Percentiles rank a stretch among this genome's conserved stretches.
phyloP scores from a whole-genome alignment of 495 filamentous ascomycete genomes.

The Neurospora africana region DNA sequence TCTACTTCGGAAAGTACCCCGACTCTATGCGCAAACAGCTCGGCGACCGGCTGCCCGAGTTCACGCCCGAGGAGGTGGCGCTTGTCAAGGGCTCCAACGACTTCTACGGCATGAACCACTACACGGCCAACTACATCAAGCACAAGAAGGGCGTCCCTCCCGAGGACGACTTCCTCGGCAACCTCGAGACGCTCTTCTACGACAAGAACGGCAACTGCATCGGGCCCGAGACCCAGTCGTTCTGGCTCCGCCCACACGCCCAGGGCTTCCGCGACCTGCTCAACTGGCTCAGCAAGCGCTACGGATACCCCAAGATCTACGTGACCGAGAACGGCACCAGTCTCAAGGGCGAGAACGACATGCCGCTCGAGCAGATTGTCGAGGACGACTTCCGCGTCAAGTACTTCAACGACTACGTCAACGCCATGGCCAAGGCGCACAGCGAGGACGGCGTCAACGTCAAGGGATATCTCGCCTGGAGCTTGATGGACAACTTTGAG shows the following conservation, averaged over 20 bases:
- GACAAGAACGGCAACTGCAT: slow-evolving; percentile 59
- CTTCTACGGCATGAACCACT: slow-evolving; percentile 82
- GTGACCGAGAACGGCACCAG: slow-evolving; percentile 77
- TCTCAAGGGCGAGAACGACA: slow-evolving; percentile 67
- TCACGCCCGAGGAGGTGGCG: slow-evolving; percentile 52
- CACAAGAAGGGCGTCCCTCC: slow-evolving; percentile 48
- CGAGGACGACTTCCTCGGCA: slow-evolving; percentile 58
- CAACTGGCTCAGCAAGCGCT: slow-evolving; percentile 69
- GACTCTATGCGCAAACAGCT: slow-evolving; percentile 67
- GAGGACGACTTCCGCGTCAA: slow-evolving; percentile 65
- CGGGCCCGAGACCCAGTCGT: slow-evolving; percentile 63
- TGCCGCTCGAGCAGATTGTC: slow-evolving; percentile 55
- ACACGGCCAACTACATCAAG: slow-evolving; percentile 73
- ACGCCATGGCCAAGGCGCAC: slow-evolving; percentile 58
- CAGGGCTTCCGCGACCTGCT: slow-evolving; percentile 66
- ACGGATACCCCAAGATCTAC: slow-evolving; percentile 63
- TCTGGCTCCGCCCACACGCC: slow-evolving; percentile 63
- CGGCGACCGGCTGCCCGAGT: slow-evolving; percentile 55
- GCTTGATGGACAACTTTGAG: slow-evolving; percentile 64
- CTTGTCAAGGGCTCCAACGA: slow-evolving; percentile 67
- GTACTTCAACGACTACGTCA: slow-evolving; percentile 65
- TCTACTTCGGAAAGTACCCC: slow-evolving; percentile 67
- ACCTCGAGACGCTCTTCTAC: slow-evolving; percentile 56
- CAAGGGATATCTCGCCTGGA: slow-evolving; percentile 60
- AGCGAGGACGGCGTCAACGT: slow-evolving; percentile 60